Base-by-base conservation (phyloP, 805 yeast species). In the Metschnikowia dekortorum region DNA sequence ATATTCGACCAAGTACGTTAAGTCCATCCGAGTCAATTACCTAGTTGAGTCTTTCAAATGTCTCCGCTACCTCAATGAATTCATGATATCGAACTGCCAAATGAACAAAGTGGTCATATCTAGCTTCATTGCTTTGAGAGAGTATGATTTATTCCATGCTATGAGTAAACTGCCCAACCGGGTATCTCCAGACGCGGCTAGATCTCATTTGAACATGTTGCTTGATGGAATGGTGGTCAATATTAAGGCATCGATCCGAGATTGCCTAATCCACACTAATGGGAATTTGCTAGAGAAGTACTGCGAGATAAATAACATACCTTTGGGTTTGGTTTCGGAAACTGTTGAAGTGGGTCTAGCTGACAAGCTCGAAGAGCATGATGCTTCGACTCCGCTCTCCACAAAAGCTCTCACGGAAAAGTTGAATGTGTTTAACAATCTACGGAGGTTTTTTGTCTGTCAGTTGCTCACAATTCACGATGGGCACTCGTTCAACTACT, bases 271-370 rank as follows among this genome's bases (percentile, higher is more conserved):
- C 0, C 51, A 55, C 28, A 50, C 69, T 32, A 71, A 73, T 51
- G 77, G 78, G 0, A 66, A 64, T 1, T 54, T 66, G 8, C 59
- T 74, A 29, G 75, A 74, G 50, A 68, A 70, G 53, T 73, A 71
- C 50, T 71, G 75, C 49, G 57, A 57, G 22, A 65, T 73, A n/a
- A 71, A 74, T 51, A 63, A 66, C 38, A 62, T 73, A 11, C 63
- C 66, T 39, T 38, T 71, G 13, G 56, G 61, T 8, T 26, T 53
- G 2, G 40, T 64, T 9, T 50, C 49, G 37, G 53, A 51, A 13
- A 42, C 43, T 11, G 46, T 47, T 44, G 55, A 45, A 16, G 39
- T 41, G 44, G 42, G 11, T 43, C 53, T 40, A 8, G 44, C 50
- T 1, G 49, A 50, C 6, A 11, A 32, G 11, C 28, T 18, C 16